Evolutionary conservation across 306 rosid species (phyloP).

Genomic region (Carpinus fangiana): DNA sequence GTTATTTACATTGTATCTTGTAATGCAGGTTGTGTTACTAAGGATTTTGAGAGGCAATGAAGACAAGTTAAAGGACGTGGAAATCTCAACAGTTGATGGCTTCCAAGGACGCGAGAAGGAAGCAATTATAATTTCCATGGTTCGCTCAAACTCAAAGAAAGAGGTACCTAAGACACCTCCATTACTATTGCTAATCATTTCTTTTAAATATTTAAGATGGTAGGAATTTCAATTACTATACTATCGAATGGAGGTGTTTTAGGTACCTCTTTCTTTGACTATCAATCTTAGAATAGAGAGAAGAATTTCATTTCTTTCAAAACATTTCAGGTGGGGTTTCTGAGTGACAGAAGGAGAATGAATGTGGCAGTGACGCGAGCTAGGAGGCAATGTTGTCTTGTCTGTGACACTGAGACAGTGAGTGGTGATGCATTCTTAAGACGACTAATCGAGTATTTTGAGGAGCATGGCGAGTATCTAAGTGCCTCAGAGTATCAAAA

Average conservation of each 20-base stretch:
- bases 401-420: slow-evolving; percentile 89
- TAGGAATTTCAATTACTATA: background rate
- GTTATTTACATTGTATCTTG: background rate
- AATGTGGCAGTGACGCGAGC: slow-evolving; percentile 98
- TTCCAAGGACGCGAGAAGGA: slow-evolving; percentile 99
- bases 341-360: slow-evolving; percentile 94
- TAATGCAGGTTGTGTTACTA: slow-evolving; percentile 78
- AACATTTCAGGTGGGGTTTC: slow-evolving; percentile 84
- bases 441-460: slow-evolving; percentile 88
- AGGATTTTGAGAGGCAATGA: slow-evolving; percentile 82
- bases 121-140: slow-evolving; percentile 94
- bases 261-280: too few relatives aligned
- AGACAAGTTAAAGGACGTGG: slow-evolving; percentile 67
- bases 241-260: too few relatives aligned
- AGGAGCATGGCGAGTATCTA: slow-evolving; percentile 82
- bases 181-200: slow-evolving; percentile 3
- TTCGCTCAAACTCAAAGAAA: slow-evolving; percentile 81
- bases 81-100: slow-evolving; percentile 97
- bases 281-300: background rate
- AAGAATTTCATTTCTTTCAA: background rate
- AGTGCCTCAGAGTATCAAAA: slow-evolving; percentile 88
- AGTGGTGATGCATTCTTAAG: slow-evolving; percentile 72
- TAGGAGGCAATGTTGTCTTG: slow-evolving; percentile 90
- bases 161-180: slow-evolving; percentile 59
- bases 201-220: background rate